Base-by-base conservation (phyloP, 192 early-diverging fungal genomes). In the Chytriomyces sp. region DNA sequence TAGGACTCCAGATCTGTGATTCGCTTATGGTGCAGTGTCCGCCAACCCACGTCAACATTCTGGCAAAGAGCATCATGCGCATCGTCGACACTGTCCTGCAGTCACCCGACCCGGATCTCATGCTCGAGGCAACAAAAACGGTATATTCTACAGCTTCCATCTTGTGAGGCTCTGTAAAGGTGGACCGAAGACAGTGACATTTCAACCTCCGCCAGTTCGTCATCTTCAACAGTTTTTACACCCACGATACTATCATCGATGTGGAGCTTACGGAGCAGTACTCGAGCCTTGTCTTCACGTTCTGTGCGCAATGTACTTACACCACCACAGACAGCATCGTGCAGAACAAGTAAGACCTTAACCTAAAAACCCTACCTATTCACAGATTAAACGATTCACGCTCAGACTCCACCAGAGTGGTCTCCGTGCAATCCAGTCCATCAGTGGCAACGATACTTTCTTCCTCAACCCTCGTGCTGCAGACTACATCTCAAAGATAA, bases 231-330 rank as follows among this genome's bases (percentile, higher is more conserved):
- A 66, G 54, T 7, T 74, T 68, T 30, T 54, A 75, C 44, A 70
- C 84, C 69, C 91, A 94, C 61, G 85, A 93, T 39, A 89, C 89
- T 0, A 86, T 82, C 52, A 89, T 94, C 38, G 93, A 96, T 75
- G 70, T 55, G 17, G 82, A 84, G 37, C 80, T 88, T n/a, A 75
- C 80, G 28, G 38, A 7, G 5, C 38, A 70, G 10, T 80, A 79
- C 54, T 38, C 65, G 28, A n/a, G 53, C 25, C 72, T 80, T 39
- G 64, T 81, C 38, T 25, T 52, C 14, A 75, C 67, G 55, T 82
- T 81, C 64, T 76, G 77, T 61, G 30, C 25, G 7, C 33, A 75
- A 17, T 39, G 73, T 38, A 53, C 74, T 17, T 70, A 44, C 40
- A 25, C 52, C 32, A 64, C 66, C 22, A 28, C 57, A 5, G 62